Evolutionary conservation across 2,329 filamentous ascomycete genomes (phyloP).

Genomic region (Xylaria digitata): DNA sequence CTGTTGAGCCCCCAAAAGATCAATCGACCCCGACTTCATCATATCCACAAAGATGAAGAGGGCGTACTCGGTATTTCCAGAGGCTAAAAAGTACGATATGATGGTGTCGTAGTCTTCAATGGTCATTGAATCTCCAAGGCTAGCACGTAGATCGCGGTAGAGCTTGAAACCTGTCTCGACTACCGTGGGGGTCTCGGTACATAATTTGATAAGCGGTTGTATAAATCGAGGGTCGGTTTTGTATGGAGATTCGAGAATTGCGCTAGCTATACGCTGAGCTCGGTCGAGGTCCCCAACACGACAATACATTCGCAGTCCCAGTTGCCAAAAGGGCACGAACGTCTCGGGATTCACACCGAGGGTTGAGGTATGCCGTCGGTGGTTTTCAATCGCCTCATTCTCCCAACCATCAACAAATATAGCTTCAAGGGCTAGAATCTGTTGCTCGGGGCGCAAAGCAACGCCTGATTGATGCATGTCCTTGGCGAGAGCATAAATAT

Average conservation of each 20-base stretch:
- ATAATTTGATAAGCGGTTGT: constrained; percentile 76
- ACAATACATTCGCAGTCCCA: constrained; percentile 74
- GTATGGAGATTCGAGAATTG: constrained; percentile 60
- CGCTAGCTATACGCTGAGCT: constrained; percentile 67
- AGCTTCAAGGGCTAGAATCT: constrained; percentile 75
- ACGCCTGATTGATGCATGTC: constrained; percentile 73
- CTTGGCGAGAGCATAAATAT: constrained; percentile 70
- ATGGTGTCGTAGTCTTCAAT: constrained; percentile 82
- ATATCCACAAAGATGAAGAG: constrained; percentile 87
- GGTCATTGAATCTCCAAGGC: constrained; percentile 69
- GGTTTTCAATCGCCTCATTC: constrained; percentile 69
- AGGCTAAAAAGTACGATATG: constrained; percentile 75
- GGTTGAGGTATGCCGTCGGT: constrained; percentile 67
- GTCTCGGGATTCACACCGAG: constrained; percentile 62
- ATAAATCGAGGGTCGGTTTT: constrained; percentile 66
- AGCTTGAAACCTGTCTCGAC: constrained; percentile 71
- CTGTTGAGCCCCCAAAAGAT: constrained; percentile 56
- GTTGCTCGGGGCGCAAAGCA: constrained; percentile 66
- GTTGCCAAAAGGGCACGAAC: constrained; percentile 68
- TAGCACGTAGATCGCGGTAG: constrained; percentile 72
- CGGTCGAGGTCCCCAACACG: constrained; percentile 67
- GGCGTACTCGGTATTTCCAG: constrained; percentile 73
- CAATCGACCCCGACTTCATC: constrained; percentile 74
- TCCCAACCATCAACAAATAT: constrained; percentile 72
- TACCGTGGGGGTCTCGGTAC: constrained; percentile 63